These are phyloP conservation scores for Mucor racemosus DNA, from an alignment of 371 early-diverging fungal genomes.

Conservation along the genomic window DNA sequence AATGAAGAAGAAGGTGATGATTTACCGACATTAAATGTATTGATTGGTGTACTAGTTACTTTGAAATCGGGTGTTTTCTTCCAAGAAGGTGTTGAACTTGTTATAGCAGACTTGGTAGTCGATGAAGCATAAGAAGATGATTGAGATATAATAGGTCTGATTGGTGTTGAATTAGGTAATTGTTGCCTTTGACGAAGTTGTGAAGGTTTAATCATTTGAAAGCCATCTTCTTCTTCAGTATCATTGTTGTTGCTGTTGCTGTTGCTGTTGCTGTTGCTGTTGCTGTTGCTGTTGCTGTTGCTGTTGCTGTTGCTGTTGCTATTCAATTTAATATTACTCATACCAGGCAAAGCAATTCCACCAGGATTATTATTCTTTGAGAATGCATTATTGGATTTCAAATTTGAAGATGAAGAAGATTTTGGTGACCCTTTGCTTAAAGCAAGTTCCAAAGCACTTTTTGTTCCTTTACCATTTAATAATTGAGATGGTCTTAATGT, in stretches of 20 bases:
- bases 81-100: neutral
- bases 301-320: no score
- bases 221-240: slow-evolving; percentile 38
- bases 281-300: no score
- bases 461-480: slow-evolving; percentile 6
- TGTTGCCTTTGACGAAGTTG: slow-evolving; percentile 34
- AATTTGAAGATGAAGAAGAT: neutral
- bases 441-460: slow-evolving; percentile 23
- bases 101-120: neutral
- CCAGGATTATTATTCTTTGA: neutral
- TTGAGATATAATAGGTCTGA: neutral
- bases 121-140: neutral
- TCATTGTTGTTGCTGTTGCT: slow-evolving; percentile 1
- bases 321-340: neutral
- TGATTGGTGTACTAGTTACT: neutral
- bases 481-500: slow-evolving; percentile 17
- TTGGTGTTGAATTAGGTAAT: neutral
- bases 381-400: neutral
- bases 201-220: slow-evolving; percentile 49
- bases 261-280: no score
- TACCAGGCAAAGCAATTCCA: slow-evolving; percentile 20
- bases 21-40: neutral
- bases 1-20: neutral
- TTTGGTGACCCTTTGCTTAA: slow-evolving; percentile 21
- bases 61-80: slow-evolving; percentile 7